phyloP scores from a whole-genome alignment of 306 rosid genomes.

The Phaseolus lunatus region DNA sequence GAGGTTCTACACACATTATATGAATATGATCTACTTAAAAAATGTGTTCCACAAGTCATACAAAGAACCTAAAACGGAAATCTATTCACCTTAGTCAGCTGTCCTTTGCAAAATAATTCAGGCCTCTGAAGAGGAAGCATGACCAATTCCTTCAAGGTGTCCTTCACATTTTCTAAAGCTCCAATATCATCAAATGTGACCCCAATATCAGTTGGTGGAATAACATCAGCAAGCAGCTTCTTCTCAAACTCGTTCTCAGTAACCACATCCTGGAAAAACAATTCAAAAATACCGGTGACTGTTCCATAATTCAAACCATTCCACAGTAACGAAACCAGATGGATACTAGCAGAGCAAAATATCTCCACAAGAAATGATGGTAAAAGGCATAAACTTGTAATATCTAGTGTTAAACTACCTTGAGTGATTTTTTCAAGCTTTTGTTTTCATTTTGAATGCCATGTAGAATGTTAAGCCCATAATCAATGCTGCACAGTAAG shows the following conservation, averaged over 20 bases:
- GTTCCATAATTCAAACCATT: conserved; percentile 3
- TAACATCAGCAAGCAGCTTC: conserved; percentile 93
- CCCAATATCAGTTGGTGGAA: conserved; percentile 94
- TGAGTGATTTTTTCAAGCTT: conserved; percentile 77
- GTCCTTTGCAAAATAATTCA: conserved; percentile 94
- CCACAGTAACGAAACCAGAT: conserved; percentile 7
- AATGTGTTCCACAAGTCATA: conserved; percentile 20
- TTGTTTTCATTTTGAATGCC: conserved; percentile 81
- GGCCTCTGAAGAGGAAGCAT: conserved; percentile 99
- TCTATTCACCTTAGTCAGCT: conserved; percentile 82
- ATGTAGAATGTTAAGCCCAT: conserved; percentile 80
- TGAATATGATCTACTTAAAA: conserved; percentile 28
- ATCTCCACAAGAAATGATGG: background rate
- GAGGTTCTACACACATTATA: background rate
- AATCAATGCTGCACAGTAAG: conserved; percentile 65
- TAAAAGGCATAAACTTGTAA: background rate
- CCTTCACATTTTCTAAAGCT: conserved; percentile 97
- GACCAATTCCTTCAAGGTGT: conserved; percentile 94
- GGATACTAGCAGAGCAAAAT: conserved; percentile 3
- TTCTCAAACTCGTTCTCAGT: conserved; percentile 98
- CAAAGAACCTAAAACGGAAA: conserved; percentile 26
- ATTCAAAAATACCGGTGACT: conserved; percentile 4
- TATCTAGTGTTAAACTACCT: conserved; percentile 53
- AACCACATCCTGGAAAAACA: conserved; percentile 79
- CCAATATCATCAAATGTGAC: conserved; percentile 96